Evolutionary conservation across 305 asterid genomes (phyloP).

Genomic region (Withania somnifera): DNA sequence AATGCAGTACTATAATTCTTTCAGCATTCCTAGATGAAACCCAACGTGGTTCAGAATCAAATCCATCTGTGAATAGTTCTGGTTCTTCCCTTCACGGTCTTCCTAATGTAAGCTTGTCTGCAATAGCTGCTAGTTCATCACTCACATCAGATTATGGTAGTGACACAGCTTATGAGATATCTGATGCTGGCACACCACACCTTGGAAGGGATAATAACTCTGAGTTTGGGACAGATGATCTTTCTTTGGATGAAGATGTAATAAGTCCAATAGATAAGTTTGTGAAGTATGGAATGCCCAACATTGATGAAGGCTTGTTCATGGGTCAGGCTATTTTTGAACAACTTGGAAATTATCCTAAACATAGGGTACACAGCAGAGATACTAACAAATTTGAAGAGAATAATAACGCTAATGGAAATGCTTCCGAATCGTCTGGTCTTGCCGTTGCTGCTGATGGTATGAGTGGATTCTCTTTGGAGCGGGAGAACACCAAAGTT

Average conservation of each 20-base stretch:
- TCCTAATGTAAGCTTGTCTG: constrained; percentile 38
- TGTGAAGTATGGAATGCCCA: constrained; percentile 85
- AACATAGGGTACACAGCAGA: constrained; percentile 37
- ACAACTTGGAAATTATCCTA: constrained; percentile 73
- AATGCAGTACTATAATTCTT: constrained; percentile 10
- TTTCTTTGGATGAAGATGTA: constrained; percentile 52
- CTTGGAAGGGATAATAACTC: constrained; percentile 75
- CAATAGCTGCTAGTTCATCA: constrained; percentile 49
- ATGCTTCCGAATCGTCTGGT: constrained; percentile 44
- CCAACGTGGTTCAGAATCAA: constrained; percentile 36
- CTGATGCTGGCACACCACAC: constrained; percentile 72
- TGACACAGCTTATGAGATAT: constrained; percentile 81
- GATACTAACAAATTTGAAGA: constrained; percentile 24
- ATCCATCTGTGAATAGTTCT: constrained; percentile 29
- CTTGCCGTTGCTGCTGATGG: constrained; percentile 29
- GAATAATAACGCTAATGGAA: constrained; percentile 36
- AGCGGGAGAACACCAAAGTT: constrained; percentile 24
- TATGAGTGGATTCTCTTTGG: constrained; percentile 21
- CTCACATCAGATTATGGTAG: constrained; percentile 79
- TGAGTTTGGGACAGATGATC: constrained; percentile 66
- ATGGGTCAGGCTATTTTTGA: constrained; percentile 95
- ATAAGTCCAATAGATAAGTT: constrained; percentile 76
- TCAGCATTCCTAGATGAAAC: constrained; percentile 88
- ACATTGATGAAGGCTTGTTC: constrained; percentile 91
- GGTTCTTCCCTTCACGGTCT: constrained; percentile 35